Conservation (phyloP, 2,329 filamentous ascomycete genomes). For the Fusarium lateritium region DNA sequence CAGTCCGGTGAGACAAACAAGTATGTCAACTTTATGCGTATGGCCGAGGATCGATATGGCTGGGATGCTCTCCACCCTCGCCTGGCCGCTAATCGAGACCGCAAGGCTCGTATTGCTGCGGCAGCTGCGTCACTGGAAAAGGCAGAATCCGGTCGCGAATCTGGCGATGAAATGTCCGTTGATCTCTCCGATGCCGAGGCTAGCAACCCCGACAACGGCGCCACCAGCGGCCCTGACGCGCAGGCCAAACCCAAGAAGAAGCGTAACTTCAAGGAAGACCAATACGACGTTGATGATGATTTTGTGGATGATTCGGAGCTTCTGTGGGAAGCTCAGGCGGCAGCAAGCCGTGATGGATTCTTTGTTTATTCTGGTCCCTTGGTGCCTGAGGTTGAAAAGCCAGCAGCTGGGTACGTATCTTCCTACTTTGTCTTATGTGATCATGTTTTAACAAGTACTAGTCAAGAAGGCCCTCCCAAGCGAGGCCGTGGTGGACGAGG, state of each 20-base stretch:
- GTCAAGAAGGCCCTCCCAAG: constrained; percentile 81
- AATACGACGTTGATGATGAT: constrained; percentile 86
- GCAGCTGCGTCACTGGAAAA: constrained; percentile 89
- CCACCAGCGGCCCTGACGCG: constrained; percentile 72
- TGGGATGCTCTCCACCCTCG: constrained; percentile 95
- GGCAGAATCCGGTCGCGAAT: constrained; percentile 76
- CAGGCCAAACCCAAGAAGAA: constrained; percentile 81
- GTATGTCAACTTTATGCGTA: constrained; percentile 93
- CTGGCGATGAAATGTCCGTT: constrained; percentile 86
- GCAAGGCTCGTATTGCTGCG: constrained; percentile 88
- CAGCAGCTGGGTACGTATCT: constrained; percentile 65
- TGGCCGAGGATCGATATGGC: constrained; percentile 94
- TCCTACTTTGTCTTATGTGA: not conserved
- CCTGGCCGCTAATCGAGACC: constrained; percentile 88
- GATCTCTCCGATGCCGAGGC: constrained; percentile 82
- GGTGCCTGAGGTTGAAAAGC: constrained; percentile 88
- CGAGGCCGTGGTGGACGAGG: constrained; percentile 71
- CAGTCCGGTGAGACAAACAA: constrained; percentile 83
- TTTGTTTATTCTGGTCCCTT: constrained; percentile 97
- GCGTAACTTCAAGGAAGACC: constrained; percentile 84
- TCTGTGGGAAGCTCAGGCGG: constrained; percentile 95
- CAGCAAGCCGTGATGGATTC: constrained; percentile 95
- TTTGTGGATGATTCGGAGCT: constrained; percentile 95
- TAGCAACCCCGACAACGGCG: constrained; percentile 89
- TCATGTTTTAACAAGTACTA: constrained; percentile 60